Base-by-base conservation (phyloP, 129 eudicot genomes). In the Dittrichia graveolens region DNA sequence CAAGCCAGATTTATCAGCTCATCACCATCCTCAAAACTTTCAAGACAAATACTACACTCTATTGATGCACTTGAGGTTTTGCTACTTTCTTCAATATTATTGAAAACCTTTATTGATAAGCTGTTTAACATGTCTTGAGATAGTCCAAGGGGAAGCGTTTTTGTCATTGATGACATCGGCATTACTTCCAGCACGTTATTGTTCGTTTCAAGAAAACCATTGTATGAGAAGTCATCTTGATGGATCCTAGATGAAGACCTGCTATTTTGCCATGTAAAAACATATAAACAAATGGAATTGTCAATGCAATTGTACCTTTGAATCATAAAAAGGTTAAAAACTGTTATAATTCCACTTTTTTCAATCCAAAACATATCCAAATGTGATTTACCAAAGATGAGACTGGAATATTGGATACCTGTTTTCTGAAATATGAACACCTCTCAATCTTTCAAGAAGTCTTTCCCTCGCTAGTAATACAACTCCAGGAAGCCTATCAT, bases 391-490 rank as follows among this genome's bases (percentile, higher is more conserved):
- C 41, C 4, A 35, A 8, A 15, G 12, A 50, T 15, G 47, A 55
- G 7, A 2, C 2, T 39, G 64, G 19, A 59, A 48, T 74, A n/a
- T n/a, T n/a, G n/a, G n/a, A n/a, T n/a, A 92, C 97, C 98, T 89
- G 75, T 39, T 74, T 3, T 83, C 79, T 52, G 87, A 77, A 72
- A 85, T 31, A 81, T 86, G 75, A 18, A 87, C 89, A 15, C 96
- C 90, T 81, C 95, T 87, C 24, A 92, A 68, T 65, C 98, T 83
- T 65, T 89, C 95, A 61, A 92, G 64, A 69, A 92, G 95, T 61
- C 98, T 87, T 83, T 92, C 98, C 79, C 93, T 89, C 41, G 98
- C 98, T 73, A 85, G 96, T 55, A 89, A 75, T 10, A 92, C 98
- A 34, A 84, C 87, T 82, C 96, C 90, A 11, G 98, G 98, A 80